Conservation (phyloP, 2,329 filamentous ascomycete species). For the Aspergillus thermomutatus region DNA sequence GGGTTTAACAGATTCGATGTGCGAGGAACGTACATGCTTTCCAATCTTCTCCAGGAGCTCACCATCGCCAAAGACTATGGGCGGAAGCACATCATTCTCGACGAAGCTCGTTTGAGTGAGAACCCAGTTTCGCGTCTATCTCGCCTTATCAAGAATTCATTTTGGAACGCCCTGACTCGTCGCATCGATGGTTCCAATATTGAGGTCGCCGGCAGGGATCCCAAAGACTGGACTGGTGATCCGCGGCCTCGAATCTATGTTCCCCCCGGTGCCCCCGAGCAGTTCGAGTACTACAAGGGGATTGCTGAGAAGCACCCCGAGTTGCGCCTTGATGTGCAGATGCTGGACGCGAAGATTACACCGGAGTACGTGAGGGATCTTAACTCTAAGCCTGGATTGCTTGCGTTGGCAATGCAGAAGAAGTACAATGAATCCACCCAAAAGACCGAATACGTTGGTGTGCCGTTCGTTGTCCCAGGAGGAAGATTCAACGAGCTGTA, state of each 20-base stretch:
- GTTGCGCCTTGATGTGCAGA: slow-evolving; percentile 80
- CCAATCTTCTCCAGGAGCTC: slow-evolving; percentile 92
- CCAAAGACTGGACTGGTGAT: slow-evolving; percentile 92
- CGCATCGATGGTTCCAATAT: slow-evolving; percentile 80
- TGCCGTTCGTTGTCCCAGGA: slow-evolving; percentile 95
- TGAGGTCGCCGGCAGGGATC: slow-evolving; percentile 79
- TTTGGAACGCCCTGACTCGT: slow-evolving; percentile 88
- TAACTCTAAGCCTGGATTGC: slow-evolving; percentile 81
- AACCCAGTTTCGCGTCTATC: slow-evolving; percentile 88
- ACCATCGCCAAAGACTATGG: slow-evolving; percentile 89
- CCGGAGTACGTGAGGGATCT: slow-evolving; percentile 77
- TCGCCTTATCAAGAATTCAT: slow-evolving; percentile 81
- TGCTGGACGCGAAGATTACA: slow-evolving; percentile 69
- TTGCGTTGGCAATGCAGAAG: slow-evolving; percentile 87
- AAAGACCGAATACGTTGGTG: slow-evolving; percentile 68
- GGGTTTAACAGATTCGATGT: slow-evolving; percentile 87
- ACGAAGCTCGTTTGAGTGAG: slow-evolving; percentile 87
- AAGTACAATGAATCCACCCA: slow-evolving; percentile 64
- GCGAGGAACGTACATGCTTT: slow-evolving; percentile 94
- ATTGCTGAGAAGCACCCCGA: slow-evolving; percentile 77
- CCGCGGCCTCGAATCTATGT: slow-evolving; percentile 90
- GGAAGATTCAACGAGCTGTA: slow-evolving; percentile 98
- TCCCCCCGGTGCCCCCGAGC: slow-evolving; percentile 77
- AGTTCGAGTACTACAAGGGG: slow-evolving; percentile 82
- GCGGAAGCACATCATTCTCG: slow-evolving; percentile 82